Conservation (phyloP, 2,329 filamentous ascomycete genomes). For the Fusarium goolgardi region DNA sequence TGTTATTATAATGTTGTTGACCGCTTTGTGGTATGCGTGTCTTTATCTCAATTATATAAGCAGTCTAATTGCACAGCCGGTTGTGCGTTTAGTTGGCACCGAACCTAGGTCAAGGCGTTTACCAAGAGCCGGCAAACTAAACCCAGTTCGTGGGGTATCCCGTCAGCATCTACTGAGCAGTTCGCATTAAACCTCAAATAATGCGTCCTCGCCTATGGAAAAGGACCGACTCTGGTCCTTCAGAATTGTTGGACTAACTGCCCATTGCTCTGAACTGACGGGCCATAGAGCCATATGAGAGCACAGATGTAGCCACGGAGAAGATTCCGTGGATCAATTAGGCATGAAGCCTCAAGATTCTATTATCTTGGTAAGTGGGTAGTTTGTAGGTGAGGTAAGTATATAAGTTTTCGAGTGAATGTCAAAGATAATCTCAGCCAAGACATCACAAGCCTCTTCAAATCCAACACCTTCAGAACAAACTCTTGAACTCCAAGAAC, state of each 20-base stretch:
- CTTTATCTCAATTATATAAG: too few species aligned
- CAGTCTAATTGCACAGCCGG: too few species aligned
- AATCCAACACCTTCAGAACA: background rate
- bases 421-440: background rate
- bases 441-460: background rate
- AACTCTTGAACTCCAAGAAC: background rate
- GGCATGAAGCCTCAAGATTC: background rate
- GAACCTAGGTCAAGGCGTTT: background rate
- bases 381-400: background rate
- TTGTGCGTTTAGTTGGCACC: too few species aligned
- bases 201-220: background rate
- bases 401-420: background rate
- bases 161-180: slow-evolving; percentile 12
- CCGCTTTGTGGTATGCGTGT: too few species aligned
- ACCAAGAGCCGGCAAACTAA: background rate
- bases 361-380: background rate
- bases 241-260: background rate
- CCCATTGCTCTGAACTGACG: background rate
- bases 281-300: background rate
- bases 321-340: slow-evolving; percentile 13
- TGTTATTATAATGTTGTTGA: too few species aligned
- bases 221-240: slow-evolving; percentile 15
- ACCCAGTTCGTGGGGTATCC: slow-evolving; percentile 6
- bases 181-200: slow-evolving; percentile 1
- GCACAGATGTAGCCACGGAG: slow-evolving; percentile 7